Base-by-base conservation (phyloP, 768 basidiomycete species). In the Mycena vulgaris region DNA sequence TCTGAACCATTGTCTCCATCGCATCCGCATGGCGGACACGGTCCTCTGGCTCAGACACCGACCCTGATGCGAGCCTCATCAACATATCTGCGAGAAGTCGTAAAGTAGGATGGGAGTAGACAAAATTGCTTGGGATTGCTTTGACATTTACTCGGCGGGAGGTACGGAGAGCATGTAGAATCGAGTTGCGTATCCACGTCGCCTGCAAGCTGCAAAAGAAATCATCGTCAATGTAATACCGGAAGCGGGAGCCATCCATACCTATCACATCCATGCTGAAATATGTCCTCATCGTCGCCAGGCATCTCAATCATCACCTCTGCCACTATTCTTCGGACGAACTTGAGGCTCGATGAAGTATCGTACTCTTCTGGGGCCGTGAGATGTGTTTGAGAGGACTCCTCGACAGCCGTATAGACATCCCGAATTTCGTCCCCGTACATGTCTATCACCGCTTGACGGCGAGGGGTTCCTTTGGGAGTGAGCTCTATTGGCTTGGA, bases 211-310 rank as follows among this genome's bases (percentile, higher is more conserved):
- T 83, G 47, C 1, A 5, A 39, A 30, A 5, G 27, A n/a, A n/a
- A 53, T 53, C 37, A n/a, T 42, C 27, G 13, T 53, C 30, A 28
- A 11, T 63, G 17, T n/a, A 42, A n/a, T n/a, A 40, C 17, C 37
- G 21, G 14, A 55, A 39, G 35, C 23, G 14, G 40, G 31, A 53
- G 51, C 25, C 21, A 64, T 7, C 1, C 73, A 9, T 51, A 83
- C 83, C 83, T 84, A 64, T 85, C 83, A 56, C 83, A 83, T 5
- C 85, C 84, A 40, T 78, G 62, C 53, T 80, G 78, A 69, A 86
- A 84, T 30, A 86, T 61, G 61, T 85, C 83, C 23, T 80, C 82
- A 1, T 71, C 66, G 64, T 85, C 84, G 5, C 39, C 62, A 7
- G 81, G 72, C 13, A 66, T 53, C 11, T 63, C 49, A 14, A 53